phyloP scores from a whole-genome alignment of 2,329 filamentous ascomycete species.

The Cercospora nicotianae region DNA sequence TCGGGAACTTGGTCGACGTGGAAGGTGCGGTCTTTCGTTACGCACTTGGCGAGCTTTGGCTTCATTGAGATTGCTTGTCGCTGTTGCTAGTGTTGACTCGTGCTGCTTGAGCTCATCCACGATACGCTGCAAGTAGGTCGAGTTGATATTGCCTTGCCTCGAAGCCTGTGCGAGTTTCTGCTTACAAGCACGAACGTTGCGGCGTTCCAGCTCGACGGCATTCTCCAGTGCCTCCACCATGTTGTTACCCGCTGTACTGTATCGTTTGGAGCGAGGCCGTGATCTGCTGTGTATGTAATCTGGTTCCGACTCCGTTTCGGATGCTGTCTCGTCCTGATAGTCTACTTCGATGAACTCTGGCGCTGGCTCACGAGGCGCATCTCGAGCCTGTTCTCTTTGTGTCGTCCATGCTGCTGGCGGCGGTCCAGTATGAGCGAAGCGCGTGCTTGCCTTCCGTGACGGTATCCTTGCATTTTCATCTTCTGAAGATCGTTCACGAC shows the following conservation, averaged over 20 bases:
- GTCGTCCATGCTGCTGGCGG: neutral
- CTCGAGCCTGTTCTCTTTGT: neutral
- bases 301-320: slow-evolving; percentile 11
- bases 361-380: slow-evolving; percentile 5
- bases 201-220: slow-evolving; percentile 28
- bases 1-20: slow-evolving; percentile 16
- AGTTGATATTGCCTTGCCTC: slow-evolving; percentile 25
- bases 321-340: slow-evolving; percentile 22
- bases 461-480: slow-evolving; percentile 9
- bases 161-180: slow-evolving; percentile 32
- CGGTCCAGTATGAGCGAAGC: slow-evolving; percentile 9
- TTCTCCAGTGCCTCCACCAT: slow-evolving; percentile 28
- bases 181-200: slow-evolving; percentile 28
- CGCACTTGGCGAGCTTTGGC: slow-evolving; percentile 15
- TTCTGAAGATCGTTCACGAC: slow-evolving; percentile 24
- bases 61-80: slow-evolving; percentile 21
- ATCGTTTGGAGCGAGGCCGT: slow-evolving; percentile 8
- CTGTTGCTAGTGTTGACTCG: slow-evolving; percentile 23
- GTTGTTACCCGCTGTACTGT: slow-evolving; percentile 16
- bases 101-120: slow-evolving; percentile 32
- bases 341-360: slow-evolving; percentile 26
- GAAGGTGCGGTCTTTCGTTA: slow-evolving; percentile 8
- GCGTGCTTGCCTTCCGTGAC: slow-evolving; percentile 18
- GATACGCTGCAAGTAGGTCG: slow-evolving; percentile 28
- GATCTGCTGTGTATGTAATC: slow-evolving; percentile 12